phyloP scores from a whole-genome alignment of 805 yeast genomes.

The Ogataea parapolymorpha region DNA sequence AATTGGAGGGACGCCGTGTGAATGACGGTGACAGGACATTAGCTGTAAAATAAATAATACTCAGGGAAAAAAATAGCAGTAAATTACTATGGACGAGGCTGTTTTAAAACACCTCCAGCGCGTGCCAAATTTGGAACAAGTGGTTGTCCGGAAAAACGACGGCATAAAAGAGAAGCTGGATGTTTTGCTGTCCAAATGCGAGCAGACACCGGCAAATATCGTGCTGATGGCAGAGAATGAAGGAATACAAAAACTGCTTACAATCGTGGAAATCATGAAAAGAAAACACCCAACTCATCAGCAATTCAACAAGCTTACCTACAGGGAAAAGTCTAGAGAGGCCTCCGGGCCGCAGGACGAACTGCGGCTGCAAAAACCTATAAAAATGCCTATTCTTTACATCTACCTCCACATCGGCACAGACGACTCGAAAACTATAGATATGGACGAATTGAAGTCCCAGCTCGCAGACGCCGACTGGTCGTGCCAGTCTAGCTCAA shows the following conservation, averaged over 20 bases:
- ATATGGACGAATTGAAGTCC: conserved; percentile 3
- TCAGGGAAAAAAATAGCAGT: neutral
- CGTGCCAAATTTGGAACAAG: conserved; percentile 17
- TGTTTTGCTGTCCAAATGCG: conserved; percentile 11
- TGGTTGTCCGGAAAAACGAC: conserved; percentile 20
- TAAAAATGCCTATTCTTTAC: conserved; percentile 25
- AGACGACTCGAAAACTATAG: neutral
- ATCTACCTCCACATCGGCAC: conserved; percentile 20
- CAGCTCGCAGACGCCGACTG: conserved; percentile 4
- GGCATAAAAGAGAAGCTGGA: conserved; percentile 23
- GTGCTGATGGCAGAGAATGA: conserved; percentile 21
- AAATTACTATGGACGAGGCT: neutral
- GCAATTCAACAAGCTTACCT: conserved; percentile 29
- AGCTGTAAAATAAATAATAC: neutral
- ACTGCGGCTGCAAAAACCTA: conserved; percentile 13
- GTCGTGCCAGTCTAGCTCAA: conserved; percentile 4
- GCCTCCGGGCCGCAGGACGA: neutral
- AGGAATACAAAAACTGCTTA: conserved; percentile 29
- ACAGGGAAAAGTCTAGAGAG: conserved; percentile 5
- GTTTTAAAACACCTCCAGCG: neutral
- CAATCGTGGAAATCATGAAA: conserved; percentile 30
- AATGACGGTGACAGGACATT: conserved; percentile 31
- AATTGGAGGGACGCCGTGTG: conserved; percentile 55
- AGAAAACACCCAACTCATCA: conserved; percentile 18
- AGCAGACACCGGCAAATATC: conserved; percentile 10